phyloP scores from a whole-genome alignment of 1,139 yeast genomes.

The Suhomyces bribrorum region DNA sequence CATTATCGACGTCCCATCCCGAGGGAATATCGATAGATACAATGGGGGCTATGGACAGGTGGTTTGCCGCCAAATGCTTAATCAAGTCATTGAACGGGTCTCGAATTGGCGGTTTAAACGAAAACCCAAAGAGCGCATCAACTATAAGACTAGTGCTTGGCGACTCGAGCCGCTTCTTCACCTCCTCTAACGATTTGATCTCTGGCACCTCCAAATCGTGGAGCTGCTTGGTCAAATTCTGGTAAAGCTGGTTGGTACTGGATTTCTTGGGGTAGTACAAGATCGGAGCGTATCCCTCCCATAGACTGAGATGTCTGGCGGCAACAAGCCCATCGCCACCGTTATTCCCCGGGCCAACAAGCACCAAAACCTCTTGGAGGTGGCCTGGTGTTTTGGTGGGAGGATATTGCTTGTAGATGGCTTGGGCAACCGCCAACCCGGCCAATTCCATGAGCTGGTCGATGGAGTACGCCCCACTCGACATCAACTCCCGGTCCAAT shows the following conservation, averaged over 20 bases:
- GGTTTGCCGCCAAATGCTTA: slow-evolving; percentile 38
- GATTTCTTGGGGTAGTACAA: slow-evolving; percentile 69
- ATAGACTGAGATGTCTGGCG: slow-evolving; percentile 80
- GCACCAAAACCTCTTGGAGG: slow-evolving; percentile 50
- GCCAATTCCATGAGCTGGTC: slow-evolving; percentile 98
- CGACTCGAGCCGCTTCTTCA: slow-evolving; percentile 28
- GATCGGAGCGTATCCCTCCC: slow-evolving; percentile 71
- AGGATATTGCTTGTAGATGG: slow-evolving; percentile 67
- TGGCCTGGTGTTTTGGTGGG: slow-evolving; percentile 27
- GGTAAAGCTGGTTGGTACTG: slow-evolving; percentile 42
- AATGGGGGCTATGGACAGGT: slow-evolving; percentile 50
- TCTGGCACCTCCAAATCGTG: slow-evolving; percentile 53
- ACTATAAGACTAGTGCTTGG: slow-evolving; percentile 43
- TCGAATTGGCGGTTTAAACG: slow-evolving; percentile 86
- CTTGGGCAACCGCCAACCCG: slow-evolving; percentile 91
- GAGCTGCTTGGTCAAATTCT: slow-evolving; percentile 57
- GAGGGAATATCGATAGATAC: slow-evolving; percentile 90
- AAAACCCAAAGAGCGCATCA: slow-evolving; percentile 91
- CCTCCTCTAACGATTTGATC: slow-evolving; percentile 37
- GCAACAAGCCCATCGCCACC: slow-evolving; percentile 98
- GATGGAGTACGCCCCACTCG: slow-evolving; percentile 76
- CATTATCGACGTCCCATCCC: slow-evolving; percentile 94
- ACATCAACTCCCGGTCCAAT: slow-evolving; percentile 86
- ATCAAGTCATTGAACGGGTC: slow-evolving; percentile 72
- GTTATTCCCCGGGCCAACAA: slow-evolving; percentile 95